phyloP scores from a whole-genome alignment of 2,329 filamentous ascomycete genomes.

The Hymenoscyphus albidus region DNA sequence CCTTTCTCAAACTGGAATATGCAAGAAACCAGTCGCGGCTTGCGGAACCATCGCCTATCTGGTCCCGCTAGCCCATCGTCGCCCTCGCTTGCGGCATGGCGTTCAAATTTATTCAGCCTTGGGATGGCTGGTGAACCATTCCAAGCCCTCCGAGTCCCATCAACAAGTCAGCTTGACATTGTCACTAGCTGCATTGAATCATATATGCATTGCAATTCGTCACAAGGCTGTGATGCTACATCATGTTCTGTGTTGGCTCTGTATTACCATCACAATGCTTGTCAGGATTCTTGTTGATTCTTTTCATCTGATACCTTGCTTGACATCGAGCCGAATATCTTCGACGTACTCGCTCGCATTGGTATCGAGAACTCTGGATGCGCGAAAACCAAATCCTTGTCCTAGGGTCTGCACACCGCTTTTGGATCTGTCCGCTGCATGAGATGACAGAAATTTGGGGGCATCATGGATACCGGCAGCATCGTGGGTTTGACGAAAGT shows the following conservation, averaged over 20 bases:
- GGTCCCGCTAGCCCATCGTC: background rate
- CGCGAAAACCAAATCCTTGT: background rate
- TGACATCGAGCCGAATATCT: background rate
- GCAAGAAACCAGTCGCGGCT: background rate
- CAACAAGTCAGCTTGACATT: background rate
- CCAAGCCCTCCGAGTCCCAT: no score
- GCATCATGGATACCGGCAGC: background rate
- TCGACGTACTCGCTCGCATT: background rate
- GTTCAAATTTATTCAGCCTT: background rate
- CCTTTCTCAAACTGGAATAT: background rate
- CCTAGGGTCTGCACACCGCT: background rate
- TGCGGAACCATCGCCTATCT: background rate
- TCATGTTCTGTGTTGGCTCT: no score
- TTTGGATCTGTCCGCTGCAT: background rate
- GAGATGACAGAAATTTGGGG: background rate
- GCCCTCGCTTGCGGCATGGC: background rate
- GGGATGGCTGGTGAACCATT: background rate
- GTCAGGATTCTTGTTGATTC: no score
- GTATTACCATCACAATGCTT: no score
- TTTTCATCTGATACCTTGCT: no score
- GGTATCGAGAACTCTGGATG: no score
- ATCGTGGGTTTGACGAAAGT: background rate
- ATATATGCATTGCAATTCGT: background rate
- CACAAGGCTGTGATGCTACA: no score
- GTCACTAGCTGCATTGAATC: background rate